These are phyloP conservation scores for Naganishia albida DNA, from an alignment of 1,284 basidiomycete species.

Conservation along the genomic window DNA sequence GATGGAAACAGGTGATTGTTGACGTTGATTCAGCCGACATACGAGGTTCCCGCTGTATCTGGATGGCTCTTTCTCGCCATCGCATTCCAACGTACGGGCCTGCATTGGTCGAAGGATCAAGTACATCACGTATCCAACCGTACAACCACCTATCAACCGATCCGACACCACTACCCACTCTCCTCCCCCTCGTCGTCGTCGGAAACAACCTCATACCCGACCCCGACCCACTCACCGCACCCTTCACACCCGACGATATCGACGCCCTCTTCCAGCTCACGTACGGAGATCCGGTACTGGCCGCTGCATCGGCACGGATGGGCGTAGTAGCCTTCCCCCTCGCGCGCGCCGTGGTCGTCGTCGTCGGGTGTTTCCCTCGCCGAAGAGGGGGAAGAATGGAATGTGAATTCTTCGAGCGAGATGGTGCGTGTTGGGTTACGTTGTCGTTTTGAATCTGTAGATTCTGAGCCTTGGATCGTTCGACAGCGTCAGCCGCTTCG, in stretches of 20 bases:
- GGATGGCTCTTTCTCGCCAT: too few species aligned
- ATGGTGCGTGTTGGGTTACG: slow-evolving; percentile 32
- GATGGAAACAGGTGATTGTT: too few species aligned
- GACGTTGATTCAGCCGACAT: too few species aligned
- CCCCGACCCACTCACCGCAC: slow-evolving; percentile 55
- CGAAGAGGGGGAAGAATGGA: slow-evolving; percentile 31
- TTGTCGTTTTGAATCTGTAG: slow-evolving; percentile 4
- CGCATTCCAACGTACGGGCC: too few species aligned
- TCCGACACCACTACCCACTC: too few species aligned
- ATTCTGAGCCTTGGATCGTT: neutral
- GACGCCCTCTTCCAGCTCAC: slow-evolving; percentile 53
- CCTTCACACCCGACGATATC: slow-evolving; percentile 55
- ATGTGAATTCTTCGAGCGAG: slow-evolving; percentile 48
- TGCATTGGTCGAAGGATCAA: too few species aligned
- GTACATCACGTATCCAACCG: too few species aligned
- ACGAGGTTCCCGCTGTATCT: too few species aligned
- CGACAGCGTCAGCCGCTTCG: neutral
- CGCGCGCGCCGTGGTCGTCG: slow-evolving; percentile 13
- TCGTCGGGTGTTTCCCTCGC: neutral
- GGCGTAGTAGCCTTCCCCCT: slow-evolving; percentile 46
- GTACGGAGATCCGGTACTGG: slow-evolving; percentile 47
- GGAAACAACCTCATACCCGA: slow-evolving; percentile 53
- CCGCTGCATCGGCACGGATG: slow-evolving; percentile 54
- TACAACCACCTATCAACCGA: too few species aligned
- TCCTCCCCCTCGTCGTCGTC: slow-evolving; percentile 26